Evolutionary conservation across 176 grass and related monocot species (phyloP), one percentile per base, ranked within the genome.

Genomic region (Triticum dicoccoides): DNA sequence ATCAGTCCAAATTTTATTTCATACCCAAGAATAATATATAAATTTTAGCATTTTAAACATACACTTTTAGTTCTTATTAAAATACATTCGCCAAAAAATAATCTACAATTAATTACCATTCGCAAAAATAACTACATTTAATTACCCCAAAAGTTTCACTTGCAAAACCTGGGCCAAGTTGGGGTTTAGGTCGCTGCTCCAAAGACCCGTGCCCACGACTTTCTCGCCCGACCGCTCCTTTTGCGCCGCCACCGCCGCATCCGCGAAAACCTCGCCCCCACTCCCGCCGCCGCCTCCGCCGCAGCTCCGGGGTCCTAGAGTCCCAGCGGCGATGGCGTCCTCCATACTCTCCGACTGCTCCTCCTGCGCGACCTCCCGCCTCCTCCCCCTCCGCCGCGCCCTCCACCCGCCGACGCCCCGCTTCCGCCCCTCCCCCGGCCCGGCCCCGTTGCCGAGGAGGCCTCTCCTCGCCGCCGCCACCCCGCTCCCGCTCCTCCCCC

Each of bases 331-430:
- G 42, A 93, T 93, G 91, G 88, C 91, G 11, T 90, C 91, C 70
- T 90, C 85, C 51, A 38, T 85, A 33, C 81, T 93, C 9, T 93
- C 85, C 34, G 91, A 93, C 85, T 90, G 82, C 82, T 87, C 88
- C 71, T 90, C 88, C 81, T 62, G 75, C 73, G 87, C 82, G 15
- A 72, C 87, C 38, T 59, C 85, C 56, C 77, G 85, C 65, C 85
- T 93, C 82, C 77, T 90, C 17, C 91, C 91, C 37, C 78, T 92
- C 77, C 77, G 78, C 64, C 82, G 85, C 63, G 72, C 76, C 45
- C 66, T 89, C 58, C 81, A 79, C 35, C 83, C 52, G 35, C 80
- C 76, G 44, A 30, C n/a, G 47, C 62, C 33, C 85, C 64, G 85
- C 63, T 81, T 92, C 88, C 85, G 65, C 37, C 65, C 81, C 54